A percentile compares a stretch with the other conserved stretches of the same genome.
Conservation (phyloP, 148 eudicot species). For the Euryodendron excelsum region DNA sequence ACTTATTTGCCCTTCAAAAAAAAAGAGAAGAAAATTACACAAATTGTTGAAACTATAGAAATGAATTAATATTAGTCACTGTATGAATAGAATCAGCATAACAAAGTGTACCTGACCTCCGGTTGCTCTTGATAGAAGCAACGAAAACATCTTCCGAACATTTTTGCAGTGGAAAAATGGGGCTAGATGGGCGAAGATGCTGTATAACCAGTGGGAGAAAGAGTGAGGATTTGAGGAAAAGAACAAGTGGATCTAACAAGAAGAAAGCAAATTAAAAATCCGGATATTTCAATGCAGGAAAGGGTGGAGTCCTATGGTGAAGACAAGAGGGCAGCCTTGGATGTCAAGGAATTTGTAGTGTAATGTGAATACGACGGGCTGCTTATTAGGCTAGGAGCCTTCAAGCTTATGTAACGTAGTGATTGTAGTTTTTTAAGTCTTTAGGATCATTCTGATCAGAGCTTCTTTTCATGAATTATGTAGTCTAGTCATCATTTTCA, state of each 20-base stretch:
- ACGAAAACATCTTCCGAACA: slow-evolving; percentile 23
- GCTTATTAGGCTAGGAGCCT: too few species aligned
- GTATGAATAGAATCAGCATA: too few species aligned
- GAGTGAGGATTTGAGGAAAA: too few species aligned
- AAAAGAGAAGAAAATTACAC: neutral
- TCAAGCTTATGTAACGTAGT: too few species aligned
- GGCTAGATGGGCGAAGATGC: neutral
- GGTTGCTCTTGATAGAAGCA: slow-evolving; percentile 18
- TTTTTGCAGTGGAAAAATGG: slow-evolving; percentile 4
- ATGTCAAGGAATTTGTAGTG: neutral
- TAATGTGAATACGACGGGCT: too few species aligned
- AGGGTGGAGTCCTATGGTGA: neutral
- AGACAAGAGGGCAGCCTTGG: slow-evolving; percentile 5
- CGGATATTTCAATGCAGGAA: slow-evolving; percentile 11
- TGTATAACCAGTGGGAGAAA: neutral
- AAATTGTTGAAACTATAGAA: neutral
- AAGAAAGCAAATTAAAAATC: neutral
- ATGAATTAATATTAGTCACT: neutral
- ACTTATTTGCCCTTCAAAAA: slow-evolving; percentile 19
- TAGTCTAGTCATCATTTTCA: too few species aligned
- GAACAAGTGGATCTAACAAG: too few species aligned
- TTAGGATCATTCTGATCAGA: too few species aligned
- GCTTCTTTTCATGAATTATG: too few species aligned
- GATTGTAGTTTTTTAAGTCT: too few species aligned
- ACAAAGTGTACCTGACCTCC: slow-evolving; percentile 21